These are phyloP conservation scores for Fabrea salina DNA, from an alignment of 169 alveolate genomes.

Conservation along the genomic window DNA sequence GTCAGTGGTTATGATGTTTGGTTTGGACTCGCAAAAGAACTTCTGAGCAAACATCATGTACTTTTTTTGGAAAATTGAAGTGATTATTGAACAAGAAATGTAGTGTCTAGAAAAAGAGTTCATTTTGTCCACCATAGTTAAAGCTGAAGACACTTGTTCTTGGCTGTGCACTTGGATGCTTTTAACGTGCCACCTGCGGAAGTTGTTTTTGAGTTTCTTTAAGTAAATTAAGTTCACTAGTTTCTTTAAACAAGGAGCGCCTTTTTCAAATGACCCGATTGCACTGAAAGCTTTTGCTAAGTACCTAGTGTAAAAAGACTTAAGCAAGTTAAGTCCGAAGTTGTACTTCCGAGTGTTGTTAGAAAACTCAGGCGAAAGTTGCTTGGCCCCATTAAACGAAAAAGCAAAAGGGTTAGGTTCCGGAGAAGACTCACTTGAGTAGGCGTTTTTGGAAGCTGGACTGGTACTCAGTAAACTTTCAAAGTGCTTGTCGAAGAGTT, in stretches of 20 bases:
- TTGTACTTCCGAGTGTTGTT: not conserved
- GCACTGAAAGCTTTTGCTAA: not conserved
- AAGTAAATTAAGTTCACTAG: no score
- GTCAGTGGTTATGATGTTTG: not conserved
- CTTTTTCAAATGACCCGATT: no score
- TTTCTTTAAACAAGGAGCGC: no score
- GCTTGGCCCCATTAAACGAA: not conserved
- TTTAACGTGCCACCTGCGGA: not conserved
- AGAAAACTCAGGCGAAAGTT: not conserved
- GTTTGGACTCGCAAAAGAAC: not conserved
- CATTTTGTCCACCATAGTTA: not conserved
- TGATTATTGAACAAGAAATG: conserved; percentile 1
- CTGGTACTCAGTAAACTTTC: no score
- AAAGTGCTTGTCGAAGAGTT: no score
- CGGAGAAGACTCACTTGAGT: no score
- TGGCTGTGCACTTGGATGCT: not conserved
- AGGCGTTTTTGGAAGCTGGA: no score
- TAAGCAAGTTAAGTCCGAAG: not conserved
- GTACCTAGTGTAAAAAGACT: not conserved
- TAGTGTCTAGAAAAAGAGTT: conserved; percentile 18
- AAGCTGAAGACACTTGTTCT: not conserved
- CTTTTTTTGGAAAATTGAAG: not conserved
- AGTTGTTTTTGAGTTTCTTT: no score
- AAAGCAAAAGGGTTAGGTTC: not conserved
- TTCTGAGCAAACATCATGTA: not conserved